Percentiles rank a stretch among this genome's conserved stretches.
These are phyloP conservation scores for Phytophthora multivora DNA, from an alignment of 352 stramenopile species.

Conservation along the genomic window DNA sequence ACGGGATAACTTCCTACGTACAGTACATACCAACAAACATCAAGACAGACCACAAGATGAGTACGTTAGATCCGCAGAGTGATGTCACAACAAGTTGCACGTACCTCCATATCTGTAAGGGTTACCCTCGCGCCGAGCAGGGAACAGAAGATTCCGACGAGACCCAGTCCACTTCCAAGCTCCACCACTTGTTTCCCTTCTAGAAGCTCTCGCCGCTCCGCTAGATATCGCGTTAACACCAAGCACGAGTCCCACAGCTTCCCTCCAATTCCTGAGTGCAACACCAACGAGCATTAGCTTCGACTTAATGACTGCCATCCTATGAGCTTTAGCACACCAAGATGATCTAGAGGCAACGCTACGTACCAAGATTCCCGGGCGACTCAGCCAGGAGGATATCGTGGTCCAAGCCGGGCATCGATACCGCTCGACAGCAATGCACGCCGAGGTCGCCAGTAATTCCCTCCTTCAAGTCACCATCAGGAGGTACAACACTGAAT, in stretches of 20 bases:
- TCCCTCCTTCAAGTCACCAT: constrained; percentile 20
- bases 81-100: constrained; percentile 11
- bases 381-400: constrained; percentile 80
- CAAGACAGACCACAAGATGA: constrained; percentile 24
- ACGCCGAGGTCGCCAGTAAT: constrained; percentile 48
- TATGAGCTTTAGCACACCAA: not conserved
- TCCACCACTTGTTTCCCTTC: constrained; percentile 61
- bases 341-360: constrained; percentile 4
- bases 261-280: constrained; percentile 65
- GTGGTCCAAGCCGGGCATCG: constrained; percentile 47
- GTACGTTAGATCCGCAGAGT: constrained; percentile 5
- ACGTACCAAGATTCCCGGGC: constrained; percentile 65
- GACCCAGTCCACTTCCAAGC: constrained; percentile 71
- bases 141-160: constrained; percentile 79
- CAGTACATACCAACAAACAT: not conserved
- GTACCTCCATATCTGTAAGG: constrained; percentile 73
- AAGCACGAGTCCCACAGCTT: constrained; percentile 87
- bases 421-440: constrained; percentile 73
- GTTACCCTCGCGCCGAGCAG: constrained; percentile 64
- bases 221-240: constrained; percentile 70
- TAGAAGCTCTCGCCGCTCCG: constrained; percentile 42
- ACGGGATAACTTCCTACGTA: constrained; percentile 62
- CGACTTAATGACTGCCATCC: not conserved
- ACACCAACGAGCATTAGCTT: constrained; percentile 13
- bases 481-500: constrained; percentile 37